Evolutionary conservation across 1,284 basidiomycete genomes (phyloP).

Genomic region (Heliocybe sulcata): DNA sequence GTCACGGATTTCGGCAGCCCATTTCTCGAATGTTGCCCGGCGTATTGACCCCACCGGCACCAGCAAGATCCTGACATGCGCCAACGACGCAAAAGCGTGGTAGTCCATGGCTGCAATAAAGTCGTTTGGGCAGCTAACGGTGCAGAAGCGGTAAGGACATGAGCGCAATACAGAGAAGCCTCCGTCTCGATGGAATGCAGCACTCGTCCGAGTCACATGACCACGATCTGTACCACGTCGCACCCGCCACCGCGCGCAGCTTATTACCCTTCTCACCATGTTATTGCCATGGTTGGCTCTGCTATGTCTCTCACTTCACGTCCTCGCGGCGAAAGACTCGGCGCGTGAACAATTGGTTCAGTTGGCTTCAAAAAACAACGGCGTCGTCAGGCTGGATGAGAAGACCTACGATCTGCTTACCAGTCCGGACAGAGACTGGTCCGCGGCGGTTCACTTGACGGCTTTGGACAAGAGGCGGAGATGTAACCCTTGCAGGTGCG

Average conservation of each 20-base stretch:
- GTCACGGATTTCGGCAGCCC: conserved; percentile 61
- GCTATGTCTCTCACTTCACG: conserved; percentile 34
- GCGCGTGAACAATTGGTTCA: conserved; percentile 47
- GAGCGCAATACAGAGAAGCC: conserved; percentile 1
- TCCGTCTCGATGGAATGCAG: neutral
- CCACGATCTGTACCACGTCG: conserved; percentile 15
- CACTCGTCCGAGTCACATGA: neutral
- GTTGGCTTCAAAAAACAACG: conserved; percentile 65
- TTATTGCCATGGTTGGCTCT: conserved; percentile 35
- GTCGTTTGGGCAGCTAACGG: no score
- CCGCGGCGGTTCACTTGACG: conserved; percentile 78
- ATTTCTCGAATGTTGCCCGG: conserved; percentile 55
- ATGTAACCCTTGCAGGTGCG: conserved; percentile 75
- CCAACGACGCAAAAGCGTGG: conserved; percentile 69
- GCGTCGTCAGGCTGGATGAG: conserved; percentile 75
- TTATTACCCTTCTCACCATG: conserved; percentile 22
- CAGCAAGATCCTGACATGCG: conserved; percentile 70
- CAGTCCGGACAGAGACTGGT: conserved; percentile 73
- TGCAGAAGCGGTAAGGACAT: neutral
- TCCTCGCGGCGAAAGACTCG: conserved; percentile 32
- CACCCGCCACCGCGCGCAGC: conserved; percentile 15
- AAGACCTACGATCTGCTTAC: conserved; percentile 72
- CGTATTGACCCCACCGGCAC: conserved; percentile 72
- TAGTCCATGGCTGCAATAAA: conserved; percentile 71
- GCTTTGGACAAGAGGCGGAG: conserved; percentile 75